A percentile compares a stretch with the other conserved stretches of the same genome.
phyloP scores from a whole-genome alignment of 1,139 yeast genomes.

The Geotrichum klebahnii region DNA sequence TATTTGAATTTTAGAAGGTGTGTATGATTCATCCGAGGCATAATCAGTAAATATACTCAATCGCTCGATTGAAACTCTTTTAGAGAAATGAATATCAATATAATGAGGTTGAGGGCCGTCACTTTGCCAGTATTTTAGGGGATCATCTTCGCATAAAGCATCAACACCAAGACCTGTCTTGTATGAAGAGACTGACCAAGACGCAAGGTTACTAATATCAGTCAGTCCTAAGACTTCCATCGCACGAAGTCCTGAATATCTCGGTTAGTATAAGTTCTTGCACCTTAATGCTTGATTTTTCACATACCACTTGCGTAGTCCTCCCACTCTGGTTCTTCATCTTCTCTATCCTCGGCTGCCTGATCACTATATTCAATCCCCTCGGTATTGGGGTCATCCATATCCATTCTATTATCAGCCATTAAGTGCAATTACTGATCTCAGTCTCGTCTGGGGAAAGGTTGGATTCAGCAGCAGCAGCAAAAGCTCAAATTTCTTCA shows the following conservation, averaged over 20 bases:
- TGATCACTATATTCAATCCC: constrained; percentile 2
- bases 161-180: constrained; percentile 70
- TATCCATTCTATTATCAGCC: constrained; percentile 3
- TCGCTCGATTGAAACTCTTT: constrained; percentile 65
- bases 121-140: constrained; percentile 85
- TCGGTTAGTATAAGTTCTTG: not conserved
- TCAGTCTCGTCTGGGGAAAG: not conserved
- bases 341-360: constrained; percentile 1
- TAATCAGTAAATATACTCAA: constrained; percentile 68
- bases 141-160: constrained; percentile 70
- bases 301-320: constrained; percentile 6
- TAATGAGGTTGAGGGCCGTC: constrained; percentile 93
- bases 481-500: too few relatives aligned
- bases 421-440: not conserved
- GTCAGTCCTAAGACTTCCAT: constrained; percentile 55
- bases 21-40: constrained; percentile 79
- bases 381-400: not conserved
- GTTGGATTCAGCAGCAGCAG: too few relatives aligned
- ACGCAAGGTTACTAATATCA: constrained; percentile 77
- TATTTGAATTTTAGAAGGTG: constrained; percentile 70
- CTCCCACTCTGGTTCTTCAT: constrained; percentile 6
- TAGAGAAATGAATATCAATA: constrained; percentile 75
- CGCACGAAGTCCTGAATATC: constrained; percentile 42
- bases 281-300: too few relatives aligned
- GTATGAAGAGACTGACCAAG: constrained; percentile 77